Base-by-base conservation (phyloP, 306 rosid species). In the Dicorynia guianensis region DNA sequence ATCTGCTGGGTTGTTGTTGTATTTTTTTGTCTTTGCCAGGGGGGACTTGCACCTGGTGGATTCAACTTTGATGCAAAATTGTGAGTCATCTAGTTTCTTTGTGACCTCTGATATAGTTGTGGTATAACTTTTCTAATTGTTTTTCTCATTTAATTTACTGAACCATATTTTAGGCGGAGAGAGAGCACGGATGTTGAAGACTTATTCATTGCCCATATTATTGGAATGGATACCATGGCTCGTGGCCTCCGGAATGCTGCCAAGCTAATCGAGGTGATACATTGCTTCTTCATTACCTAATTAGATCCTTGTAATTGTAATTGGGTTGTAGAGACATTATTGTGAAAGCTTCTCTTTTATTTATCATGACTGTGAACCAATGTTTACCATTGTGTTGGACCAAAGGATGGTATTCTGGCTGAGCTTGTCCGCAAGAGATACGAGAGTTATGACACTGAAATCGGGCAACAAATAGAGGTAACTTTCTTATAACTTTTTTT, bases 151-250 rank as follows among this genome's bases (percentile, higher is more conserved):
- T 52, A 33, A 42, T 70, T 53, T 3, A 42, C 80, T 1, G 12
- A 12, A 14, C 63, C 53, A 75, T 36, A 39, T 80, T 12, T 7
- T 60, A 92, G 99, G 84, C 93, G 97, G 63, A 85, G 99, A 80
- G 99, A 95, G 84, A 95, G 97, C 89, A 95, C 97, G 0, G 99
- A 95, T 63, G 97, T 95, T 33, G 99, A 92, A 84, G 99, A 95
- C 76, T 68, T 95, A 79, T 92, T 95, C 89, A 87, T 95, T 50
- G 97, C 99, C 59, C 98, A 95, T 76, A 82, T 92, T 39, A 9
- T 73, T 49, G 98, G 98, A 83, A 95, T 92, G 96, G 98, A 92
- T 77, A 88, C 99, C 14, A 79, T 95, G 75, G 98, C 98, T 36
- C 96, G 93, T 33, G 98, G 99, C 9, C 97, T 95, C 47, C 84